phyloP scores from a whole-genome alignment of 345 rosid genomes.

The Moricandia arvensis region DNA sequence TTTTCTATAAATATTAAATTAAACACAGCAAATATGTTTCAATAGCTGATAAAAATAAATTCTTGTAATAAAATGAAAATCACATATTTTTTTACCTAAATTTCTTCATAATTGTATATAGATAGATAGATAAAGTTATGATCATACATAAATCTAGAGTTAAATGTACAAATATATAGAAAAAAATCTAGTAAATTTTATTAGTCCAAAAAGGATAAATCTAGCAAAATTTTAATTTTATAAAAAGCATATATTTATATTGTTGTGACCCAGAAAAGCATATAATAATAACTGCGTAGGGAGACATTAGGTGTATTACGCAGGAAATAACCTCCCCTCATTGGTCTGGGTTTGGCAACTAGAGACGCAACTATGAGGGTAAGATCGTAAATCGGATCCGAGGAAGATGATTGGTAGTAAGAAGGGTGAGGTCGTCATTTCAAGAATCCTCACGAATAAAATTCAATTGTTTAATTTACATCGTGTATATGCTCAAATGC shows the following conservation, averaged over 20 bases:
- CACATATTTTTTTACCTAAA: neutral
- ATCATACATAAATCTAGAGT: neutral
- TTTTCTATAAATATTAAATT: too few species aligned
- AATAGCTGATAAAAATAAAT: too few species aligned
- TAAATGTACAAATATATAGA: neutral
- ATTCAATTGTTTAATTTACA: slow-evolving; percentile 5
- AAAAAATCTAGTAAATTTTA: neutral
- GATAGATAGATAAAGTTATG: neutral
- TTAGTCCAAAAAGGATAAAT: neutral
- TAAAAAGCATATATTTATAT: neutral
- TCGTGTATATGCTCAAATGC: slow-evolving; percentile 7
- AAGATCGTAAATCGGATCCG: neutral
- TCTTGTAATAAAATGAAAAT: neutral
- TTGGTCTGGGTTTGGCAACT: slow-evolving; percentile 18
- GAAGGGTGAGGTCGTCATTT: slow-evolving; percentile 24
- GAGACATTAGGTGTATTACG: slow-evolving; percentile 1
- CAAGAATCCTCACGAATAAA: neutral
- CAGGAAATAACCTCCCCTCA: slow-evolving; percentile 6
- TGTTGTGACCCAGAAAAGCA: neutral
- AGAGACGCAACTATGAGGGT: slow-evolving; percentile 28
- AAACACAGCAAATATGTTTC: too few species aligned
- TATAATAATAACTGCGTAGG: neutral
- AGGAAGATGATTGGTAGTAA: neutral
- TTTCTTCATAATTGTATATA: neutral
- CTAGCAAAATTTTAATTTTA: neutral